Evolutionary conservation across 2,329 filamentous ascomycete species (phyloP).

Genomic region (Xylaria sp.): DNA sequence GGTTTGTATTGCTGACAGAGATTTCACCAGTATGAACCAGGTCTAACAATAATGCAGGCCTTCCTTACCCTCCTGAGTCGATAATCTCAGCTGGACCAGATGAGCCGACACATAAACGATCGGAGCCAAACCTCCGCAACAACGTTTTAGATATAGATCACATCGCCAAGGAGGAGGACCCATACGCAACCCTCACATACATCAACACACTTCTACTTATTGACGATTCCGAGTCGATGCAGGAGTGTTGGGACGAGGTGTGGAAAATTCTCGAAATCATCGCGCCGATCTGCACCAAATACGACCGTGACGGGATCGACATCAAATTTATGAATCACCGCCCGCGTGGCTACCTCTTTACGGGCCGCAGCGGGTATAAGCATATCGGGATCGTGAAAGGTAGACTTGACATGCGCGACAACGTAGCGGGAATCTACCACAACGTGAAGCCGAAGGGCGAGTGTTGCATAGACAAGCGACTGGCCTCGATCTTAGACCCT

Average conservation of each 20-base stretch:
- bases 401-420: constrained; percentile 41
- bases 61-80: constrained; percentile 39
- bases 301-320: constrained; percentile 76
- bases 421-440: constrained; percentile 45
- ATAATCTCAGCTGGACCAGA: constrained; percentile 35
- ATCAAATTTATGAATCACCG: constrained; percentile 76
- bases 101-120: neutral
- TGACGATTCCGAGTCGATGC: constrained; percentile 78
- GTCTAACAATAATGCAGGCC: constrained; percentile 22
- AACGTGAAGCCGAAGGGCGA: constrained; percentile 39
- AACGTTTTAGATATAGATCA: constrained; percentile 13
- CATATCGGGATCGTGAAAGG: constrained; percentile 41
- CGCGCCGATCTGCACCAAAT: constrained; percentile 72
- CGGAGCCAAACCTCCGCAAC: neutral
- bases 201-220: constrained; percentile 82
- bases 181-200: constrained; percentile 69
- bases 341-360: constrained; percentile 21
- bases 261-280: constrained; percentile 69
- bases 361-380: constrained; percentile 37
- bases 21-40: no score
- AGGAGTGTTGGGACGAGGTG: constrained; percentile 71
- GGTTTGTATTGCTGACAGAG: constrained; percentile 14
- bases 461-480: constrained; percentile 36
- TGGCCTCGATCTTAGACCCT: constrained; percentile 36
- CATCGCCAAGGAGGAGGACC: constrained; percentile 56